Evolutionary conservation across 108 stramenopile genomes (phyloP), one percentile per base, ranked within the genome.

Genomic region (Mayamaea pseudoterrestris): DNA sequence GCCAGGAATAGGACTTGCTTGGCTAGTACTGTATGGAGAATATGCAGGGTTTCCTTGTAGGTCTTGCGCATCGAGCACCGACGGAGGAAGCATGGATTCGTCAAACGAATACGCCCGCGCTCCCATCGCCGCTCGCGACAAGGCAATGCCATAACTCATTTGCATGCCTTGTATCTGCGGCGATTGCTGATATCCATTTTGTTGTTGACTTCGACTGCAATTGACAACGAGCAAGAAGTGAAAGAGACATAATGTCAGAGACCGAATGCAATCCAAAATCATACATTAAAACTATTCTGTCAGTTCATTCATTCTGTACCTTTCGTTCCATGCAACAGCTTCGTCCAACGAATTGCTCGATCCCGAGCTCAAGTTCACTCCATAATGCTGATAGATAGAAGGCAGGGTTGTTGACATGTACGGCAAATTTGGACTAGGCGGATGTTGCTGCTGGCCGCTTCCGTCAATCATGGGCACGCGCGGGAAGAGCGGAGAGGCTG

Each of bases 401-500:
- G 2, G 28, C n/a, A 5, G 21, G 14, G 20, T n/a, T 21, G 18
- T 22, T 16, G 3, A 24, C n/a, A 2, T 22, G n/a, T 26, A 26
- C 25, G 5, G 18, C 26, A 17, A 7, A 5, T 13, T 21, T 13
- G 24, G 22, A 7, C 25, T 17, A 25, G 24, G 27, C 47, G 27
- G 29, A 47, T 16, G 44, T 23, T 26, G 27, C 24, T 13, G 17
- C 35, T 22, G 35, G 37, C 3, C 21, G 20, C 35, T 26, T 34
- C 16, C 21, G 30, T 23, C 35, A 27, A 32, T 28, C 16, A 29
- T 40, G 0, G 49, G 50, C n/a, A 61, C 26, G 27, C 65, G 31
- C 27, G 74, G 68, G 44, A 76, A 76, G 5, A 76, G 46, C 5
- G 74, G 74, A n/a, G 74, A 75, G 13, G 63, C 61, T 27, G 69